Evolutionary conservation across 768 basidiomycete species (phyloP).

Genomic region (Boletus rex-veris): DNA sequence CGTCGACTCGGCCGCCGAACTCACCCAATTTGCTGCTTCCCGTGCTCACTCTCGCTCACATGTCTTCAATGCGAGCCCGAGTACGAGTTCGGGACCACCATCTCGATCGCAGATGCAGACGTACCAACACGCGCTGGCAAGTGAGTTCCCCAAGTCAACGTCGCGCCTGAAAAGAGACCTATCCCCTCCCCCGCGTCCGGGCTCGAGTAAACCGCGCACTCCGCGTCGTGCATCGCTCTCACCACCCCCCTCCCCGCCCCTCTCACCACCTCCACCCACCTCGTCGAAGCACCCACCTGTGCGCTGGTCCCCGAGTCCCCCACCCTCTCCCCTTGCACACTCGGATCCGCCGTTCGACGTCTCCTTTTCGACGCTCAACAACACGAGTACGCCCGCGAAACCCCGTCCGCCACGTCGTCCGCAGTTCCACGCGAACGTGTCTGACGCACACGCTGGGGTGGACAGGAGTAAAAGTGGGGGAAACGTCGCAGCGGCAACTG

Average conservation of each 20-base stretch:
- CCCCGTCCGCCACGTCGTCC: slow-evolving; percentile 7
- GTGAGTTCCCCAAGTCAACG: neutral
- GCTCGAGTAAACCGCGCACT: neutral
- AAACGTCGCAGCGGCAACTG: neutral
- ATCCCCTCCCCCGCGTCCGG: neutral
- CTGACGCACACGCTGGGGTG: neutral
- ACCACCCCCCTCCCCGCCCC: neutral
- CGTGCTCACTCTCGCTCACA: slow-evolving; percentile 7
- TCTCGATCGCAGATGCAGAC: neutral
- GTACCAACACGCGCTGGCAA: neutral
- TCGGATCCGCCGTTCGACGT: slow-evolving; percentile 21
- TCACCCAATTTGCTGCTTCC: slow-evolving; percentile 46
- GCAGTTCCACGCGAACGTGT: neutral
- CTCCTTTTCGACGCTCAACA: slow-evolving; percentile 23
- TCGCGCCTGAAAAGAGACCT: neutral
- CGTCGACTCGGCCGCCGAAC: slow-evolving; percentile 51
- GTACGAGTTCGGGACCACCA: neutral
- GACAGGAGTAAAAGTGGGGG: no score
- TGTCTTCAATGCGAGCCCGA: neutral
- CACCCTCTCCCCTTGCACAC: slow-evolving; percentile 2
- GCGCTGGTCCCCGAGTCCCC: neutral
- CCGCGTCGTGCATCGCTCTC: neutral
- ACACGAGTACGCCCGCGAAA: slow-evolving; percentile 30
- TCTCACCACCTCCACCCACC: neutral
- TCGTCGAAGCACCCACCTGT: neutral